phyloP scores from a whole-genome alignment of 139 green algal genomes.

The Asterochloris sp. region DNA sequence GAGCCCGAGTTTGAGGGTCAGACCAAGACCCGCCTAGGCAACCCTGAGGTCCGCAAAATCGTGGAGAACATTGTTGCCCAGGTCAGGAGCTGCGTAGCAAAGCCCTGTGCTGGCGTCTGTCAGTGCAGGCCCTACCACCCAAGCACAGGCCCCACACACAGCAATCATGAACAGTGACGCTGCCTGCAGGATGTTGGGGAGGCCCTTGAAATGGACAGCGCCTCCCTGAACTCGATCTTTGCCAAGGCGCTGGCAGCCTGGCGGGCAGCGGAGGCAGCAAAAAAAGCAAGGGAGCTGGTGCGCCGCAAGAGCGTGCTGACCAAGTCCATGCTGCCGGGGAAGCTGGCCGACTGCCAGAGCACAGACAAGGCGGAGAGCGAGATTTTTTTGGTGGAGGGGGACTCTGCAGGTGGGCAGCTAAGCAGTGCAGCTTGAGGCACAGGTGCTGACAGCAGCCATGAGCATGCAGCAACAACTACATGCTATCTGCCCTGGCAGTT shows the following conservation, averaged over 20 bases:
- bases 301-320: constrained; percentile 89
- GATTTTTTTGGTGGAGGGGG: constrained; percentile 98
- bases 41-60: constrained; percentile 83
- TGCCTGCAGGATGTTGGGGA: constrained; percentile 33
- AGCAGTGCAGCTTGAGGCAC: background rate
- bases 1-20: constrained; percentile 98
- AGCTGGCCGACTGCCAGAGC: constrained; percentile 92
- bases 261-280: constrained; percentile 87
- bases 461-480: background rate
- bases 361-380: constrained; percentile 56
- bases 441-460: background rate
- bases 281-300: constrained; percentile 92
- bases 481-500: too few relatives aligned
- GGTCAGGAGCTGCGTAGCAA: too few relatives aligned
- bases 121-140: too few relatives aligned
- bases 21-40: constrained; percentile 96
- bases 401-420: constrained; percentile 66
- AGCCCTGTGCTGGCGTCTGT: too few relatives aligned
- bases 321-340: constrained; percentile 86
- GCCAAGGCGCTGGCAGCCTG: constrained; percentile 59
- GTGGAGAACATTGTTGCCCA: constrained; percentile 69
- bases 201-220: constrained; percentile 53
- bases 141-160: too few relatives aligned
- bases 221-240: constrained; percentile 46
- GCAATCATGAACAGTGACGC: too few relatives aligned